phyloP scores from a whole-genome alignment of 345 rosid genomes.

The Arabis alpina region DNA sequence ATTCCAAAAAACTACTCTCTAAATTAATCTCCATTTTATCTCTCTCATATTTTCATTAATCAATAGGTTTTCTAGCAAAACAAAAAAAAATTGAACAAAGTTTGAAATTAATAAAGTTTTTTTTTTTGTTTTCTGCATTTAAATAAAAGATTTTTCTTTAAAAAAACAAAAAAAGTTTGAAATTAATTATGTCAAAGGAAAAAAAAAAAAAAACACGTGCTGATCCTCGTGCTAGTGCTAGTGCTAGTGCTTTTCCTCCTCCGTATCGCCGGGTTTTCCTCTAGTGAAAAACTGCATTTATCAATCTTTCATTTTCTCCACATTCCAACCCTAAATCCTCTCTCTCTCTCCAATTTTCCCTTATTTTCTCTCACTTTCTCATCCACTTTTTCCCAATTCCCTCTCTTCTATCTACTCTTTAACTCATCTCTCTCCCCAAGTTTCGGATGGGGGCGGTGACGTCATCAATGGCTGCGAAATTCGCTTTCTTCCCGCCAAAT shows the following conservation, averaged over 20 bases:
- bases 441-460: constrained; percentile 65
- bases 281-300: constrained; percentile 40
- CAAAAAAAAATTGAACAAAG: too few species aligned
- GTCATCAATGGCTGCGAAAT: constrained; percentile 92
- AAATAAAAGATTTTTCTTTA: too few species aligned
- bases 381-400: not conserved
- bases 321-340: constrained; percentile 27
- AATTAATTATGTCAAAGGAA: too few species aligned
- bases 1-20: too few species aligned
- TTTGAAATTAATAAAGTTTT: too few species aligned
- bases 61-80: too few species aligned
- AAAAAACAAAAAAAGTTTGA: too few species aligned
- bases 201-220: constrained; percentile 29
- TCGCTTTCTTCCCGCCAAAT: constrained; percentile 91
- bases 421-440: not conserved
- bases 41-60: too few species aligned
- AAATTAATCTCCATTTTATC: too few species aligned
- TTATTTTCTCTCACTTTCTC: constrained; percentile 19
- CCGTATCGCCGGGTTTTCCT: constrained; percentile 50
- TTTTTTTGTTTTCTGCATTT: too few species aligned
- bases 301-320: not conserved
- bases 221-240: not conserved
- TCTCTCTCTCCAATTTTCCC: constrained; percentile 8
- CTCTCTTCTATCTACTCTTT: not conserved
- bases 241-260: constrained; percentile 29